Evolutionary conservation across 2,329 filamentous ascomycete species (phyloP).

Genomic region (Didymella lethalis): DNA sequence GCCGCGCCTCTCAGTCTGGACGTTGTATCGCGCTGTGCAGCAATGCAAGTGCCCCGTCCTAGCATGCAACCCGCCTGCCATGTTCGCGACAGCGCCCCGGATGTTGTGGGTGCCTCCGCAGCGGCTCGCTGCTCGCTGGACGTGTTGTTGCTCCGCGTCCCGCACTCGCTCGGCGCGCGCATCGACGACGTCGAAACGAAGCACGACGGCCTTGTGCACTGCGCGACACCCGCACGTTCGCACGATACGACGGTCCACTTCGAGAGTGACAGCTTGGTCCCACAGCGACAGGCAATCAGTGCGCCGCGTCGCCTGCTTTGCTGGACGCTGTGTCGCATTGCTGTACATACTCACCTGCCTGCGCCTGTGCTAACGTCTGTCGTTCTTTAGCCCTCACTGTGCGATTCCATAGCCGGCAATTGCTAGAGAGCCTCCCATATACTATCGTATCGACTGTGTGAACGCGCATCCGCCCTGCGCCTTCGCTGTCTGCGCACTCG

Average conservation of each 20-base stretch:
- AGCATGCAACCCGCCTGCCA: conserved; percentile 21
- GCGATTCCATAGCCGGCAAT: conserved; percentile 39
- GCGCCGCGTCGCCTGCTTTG: conserved; percentile 36
- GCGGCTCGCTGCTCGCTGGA: conserved; percentile 28
- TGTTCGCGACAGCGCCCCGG: conserved; percentile 23
- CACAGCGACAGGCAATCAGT: conserved; percentile 44
- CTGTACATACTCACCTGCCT: conserved; percentile 34
- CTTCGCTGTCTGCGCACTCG: conserved; percentile 37
- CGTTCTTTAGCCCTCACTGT: conserved; percentile 36
- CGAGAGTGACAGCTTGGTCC: conserved; percentile 50
- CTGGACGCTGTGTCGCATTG: conserved; percentile 38
- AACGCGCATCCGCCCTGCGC: conserved; percentile 28
- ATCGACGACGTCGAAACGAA: conserved; percentile 38
- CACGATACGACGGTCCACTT: conserved; percentile 40
- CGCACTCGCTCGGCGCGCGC: conserved; percentile 37
- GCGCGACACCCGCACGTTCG: conserved; percentile 29
- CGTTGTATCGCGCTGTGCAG: conserved; percentile 14
- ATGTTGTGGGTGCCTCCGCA: conserved; percentile 25
- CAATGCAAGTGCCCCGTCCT: conserved; percentile 3
- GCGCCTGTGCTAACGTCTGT: conserved; percentile 51
- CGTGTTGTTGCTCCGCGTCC: conserved; percentile 31
- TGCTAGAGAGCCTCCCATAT: conserved; percentile 25
- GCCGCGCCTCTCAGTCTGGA: conserved; percentile 15
- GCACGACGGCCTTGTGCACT: conserved; percentile 44
- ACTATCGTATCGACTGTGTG: conserved; percentile 21